Conservation (phyloP, 805 yeast genomes). For the Saccharomycopsis sp. region DNA sequence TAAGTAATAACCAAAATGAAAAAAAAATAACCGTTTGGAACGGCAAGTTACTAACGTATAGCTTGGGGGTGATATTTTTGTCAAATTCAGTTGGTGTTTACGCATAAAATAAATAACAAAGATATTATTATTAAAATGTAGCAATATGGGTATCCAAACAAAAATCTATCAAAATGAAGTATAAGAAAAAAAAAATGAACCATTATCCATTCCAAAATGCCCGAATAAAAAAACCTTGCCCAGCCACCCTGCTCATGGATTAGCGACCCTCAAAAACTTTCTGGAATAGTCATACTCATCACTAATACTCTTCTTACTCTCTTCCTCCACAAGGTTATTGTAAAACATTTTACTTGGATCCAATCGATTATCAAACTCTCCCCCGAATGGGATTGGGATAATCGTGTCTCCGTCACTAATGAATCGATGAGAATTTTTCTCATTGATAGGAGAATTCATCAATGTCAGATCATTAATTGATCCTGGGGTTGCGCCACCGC, state of each 20-base stretch:
- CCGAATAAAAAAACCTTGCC: too few species aligned
- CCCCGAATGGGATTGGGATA: slow-evolving; percentile 20
- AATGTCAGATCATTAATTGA: slow-evolving; percentile 5
- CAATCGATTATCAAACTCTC: slow-evolving; percentile 49
- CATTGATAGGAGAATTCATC: slow-evolving; percentile 20
- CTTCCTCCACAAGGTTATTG: slow-evolving; percentile 16
- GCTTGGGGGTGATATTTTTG: slow-evolving; percentile 16
- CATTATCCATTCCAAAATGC: too few species aligned
- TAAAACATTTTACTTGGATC: slow-evolving; percentile 49
- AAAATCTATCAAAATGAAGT: neutral
- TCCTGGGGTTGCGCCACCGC: slow-evolving; percentile 12
- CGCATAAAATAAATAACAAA: slow-evolving; percentile 5
- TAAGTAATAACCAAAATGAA: too few species aligned
- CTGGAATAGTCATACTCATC: slow-evolving; percentile 45
- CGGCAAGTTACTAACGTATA: neutral
- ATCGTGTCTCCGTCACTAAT: slow-evolving; percentile 21
- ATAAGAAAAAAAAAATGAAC: neutral
- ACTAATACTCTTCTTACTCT: slow-evolving; percentile 32
- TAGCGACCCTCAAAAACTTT: slow-evolving; percentile 39
- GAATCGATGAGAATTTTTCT: slow-evolving; percentile 15
- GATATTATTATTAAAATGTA: neutral
- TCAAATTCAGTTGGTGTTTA: slow-evolving; percentile 19
- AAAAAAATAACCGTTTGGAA: too few species aligned
- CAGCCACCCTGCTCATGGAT: too few species aligned
- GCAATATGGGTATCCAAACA: neutral